Base-by-base conservation (phyloP, 192 early-diverging fungal species). In the Gaertneriomyces sp. region DNA sequence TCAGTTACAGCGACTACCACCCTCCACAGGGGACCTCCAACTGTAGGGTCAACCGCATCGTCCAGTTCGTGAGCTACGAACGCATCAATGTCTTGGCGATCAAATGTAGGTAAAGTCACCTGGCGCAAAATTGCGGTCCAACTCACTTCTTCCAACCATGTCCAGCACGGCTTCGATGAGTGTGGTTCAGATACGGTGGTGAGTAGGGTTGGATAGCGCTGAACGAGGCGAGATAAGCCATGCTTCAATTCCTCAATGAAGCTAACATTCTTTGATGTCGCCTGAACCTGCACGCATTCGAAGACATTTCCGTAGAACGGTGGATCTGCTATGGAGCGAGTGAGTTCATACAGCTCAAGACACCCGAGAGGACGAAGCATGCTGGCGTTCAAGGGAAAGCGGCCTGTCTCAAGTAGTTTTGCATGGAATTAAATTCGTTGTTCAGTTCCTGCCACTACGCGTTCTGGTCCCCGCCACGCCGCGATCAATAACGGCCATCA, bases 241-340 rank as follows among this genome's bases (percentile, higher is more conserved):
- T 49, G 47, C 12, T 49, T n/a, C 12, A 49, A 0, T 49, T n/a
- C 17, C 17, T 12, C 17, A 17, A 17, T 49, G 17, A 49, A 49
- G 17, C 3, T 2, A 17, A 49, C 12, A 49, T 1, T 49, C 17
- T 12, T 49, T 17, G 2, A 12, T 17, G 47, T 49, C 47, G 47
- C 17, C 17, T 49, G 47, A 49, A 49, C 12, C 0, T 49, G 47
- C 47, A 49, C 47, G 47, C 47, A 49, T n/a, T 17, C 47, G 17
- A 49, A 49, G 47, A 49, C 47, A 49, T 49, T 49, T 49, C 47
- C 47, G 47, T 49, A 49, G 47, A 49, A 49, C 12, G 47, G 47
- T 17, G 47, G 47, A 17, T 49, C 47, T 49, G 17, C 47, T n/a
- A 49, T 49, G 47, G 47, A 49, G 47, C 47, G 47, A 12, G 47